phyloP scores from a whole-genome alignment of 495 filamentous ascomycete species.

The Penicillium daleae region DNA sequence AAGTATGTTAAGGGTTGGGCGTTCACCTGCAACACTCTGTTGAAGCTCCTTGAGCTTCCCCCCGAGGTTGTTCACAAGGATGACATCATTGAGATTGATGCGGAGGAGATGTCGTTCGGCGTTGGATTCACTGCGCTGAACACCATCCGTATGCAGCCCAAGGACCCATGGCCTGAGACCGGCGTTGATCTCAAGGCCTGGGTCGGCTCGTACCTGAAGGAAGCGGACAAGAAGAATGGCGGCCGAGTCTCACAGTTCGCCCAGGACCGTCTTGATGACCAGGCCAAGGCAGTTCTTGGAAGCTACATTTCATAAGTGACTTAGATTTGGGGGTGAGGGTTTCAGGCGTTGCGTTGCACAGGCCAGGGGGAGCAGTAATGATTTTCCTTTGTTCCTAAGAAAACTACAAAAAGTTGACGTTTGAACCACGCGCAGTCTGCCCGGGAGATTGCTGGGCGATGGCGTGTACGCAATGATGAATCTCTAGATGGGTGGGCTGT shows the following conservation, averaged over 20 bases:
- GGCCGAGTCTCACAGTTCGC: conserved; percentile 61
- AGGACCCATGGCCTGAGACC: conserved; percentile 83
- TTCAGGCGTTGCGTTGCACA: not conserved
- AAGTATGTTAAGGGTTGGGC: conserved; percentile 81
- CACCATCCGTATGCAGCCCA: conserved; percentile 71
- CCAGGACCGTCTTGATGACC: conserved; percentile 58
- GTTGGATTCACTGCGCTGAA: conserved; percentile 90
- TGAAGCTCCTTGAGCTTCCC: conserved; percentile 86
- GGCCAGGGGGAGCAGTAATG: not conserved
- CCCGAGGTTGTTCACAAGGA: conserved; percentile 73
- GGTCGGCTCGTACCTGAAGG: conserved; percentile 73
- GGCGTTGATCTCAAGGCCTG: conserved; percentile 73
- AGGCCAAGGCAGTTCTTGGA: conserved; percentile 57
- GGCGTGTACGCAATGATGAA: conserved; percentile 18
- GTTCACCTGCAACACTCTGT: conserved; percentile 79
- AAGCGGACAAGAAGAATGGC: conserved; percentile 57
- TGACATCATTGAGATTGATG: conserved; percentile 82
- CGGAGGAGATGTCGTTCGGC: conserved; percentile 93
- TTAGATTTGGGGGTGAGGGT: not conserved
- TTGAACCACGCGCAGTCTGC: not conserved
- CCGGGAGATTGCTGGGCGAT: not conserved
- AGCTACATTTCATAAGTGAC: conserved; percentile 55
- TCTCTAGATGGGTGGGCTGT: conserved; percentile 14
- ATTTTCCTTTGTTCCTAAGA: not conserved
- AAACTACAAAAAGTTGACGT: conserved; percentile 11